phyloP scores from a whole-genome alignment of 805 yeast species.

The Yarrowia sp. region DNA sequence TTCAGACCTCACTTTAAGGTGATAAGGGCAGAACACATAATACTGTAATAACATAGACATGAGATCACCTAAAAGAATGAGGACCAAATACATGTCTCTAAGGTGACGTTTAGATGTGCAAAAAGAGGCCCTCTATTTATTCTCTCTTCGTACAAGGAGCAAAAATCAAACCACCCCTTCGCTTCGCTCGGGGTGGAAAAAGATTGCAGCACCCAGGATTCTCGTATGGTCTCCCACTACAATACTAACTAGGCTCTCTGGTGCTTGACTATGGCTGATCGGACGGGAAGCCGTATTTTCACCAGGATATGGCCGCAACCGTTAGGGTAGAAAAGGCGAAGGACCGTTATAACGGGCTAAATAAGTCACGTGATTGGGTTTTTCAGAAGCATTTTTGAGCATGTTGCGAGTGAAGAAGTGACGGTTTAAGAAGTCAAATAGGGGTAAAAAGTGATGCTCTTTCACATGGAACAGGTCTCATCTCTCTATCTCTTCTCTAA shows the following conservation, averaged over 20 bases:
- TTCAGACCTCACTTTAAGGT: no score
- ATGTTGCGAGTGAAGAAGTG: neutral
- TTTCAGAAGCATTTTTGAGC: neutral
- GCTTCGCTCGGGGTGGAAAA: neutral
- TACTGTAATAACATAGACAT: no score
- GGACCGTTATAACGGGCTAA: neutral
- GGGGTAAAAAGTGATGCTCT: neutral
- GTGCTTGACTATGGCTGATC: slow-evolving; percentile 24
- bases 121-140: no score
- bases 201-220: slow-evolving; percentile 24
- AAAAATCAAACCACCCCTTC: no score
- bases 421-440: rapidly evolving
- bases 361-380: neutral
- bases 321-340: neutral
- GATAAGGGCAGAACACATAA: no score
- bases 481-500: no score
- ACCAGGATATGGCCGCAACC: slow-evolving; percentile 25
- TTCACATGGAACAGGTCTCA: neutral
- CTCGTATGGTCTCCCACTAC: slow-evolving; percentile 25
- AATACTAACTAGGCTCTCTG: slow-evolving; percentile 23
- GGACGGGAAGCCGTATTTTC: slow-evolving; percentile 25
- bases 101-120: no score
- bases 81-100: no score
- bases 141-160: no score
- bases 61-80: no score